Conservation (phyloP, 2,329 filamentous ascomycete genomes). For the Talaromyces amestolkiae region DNA sequence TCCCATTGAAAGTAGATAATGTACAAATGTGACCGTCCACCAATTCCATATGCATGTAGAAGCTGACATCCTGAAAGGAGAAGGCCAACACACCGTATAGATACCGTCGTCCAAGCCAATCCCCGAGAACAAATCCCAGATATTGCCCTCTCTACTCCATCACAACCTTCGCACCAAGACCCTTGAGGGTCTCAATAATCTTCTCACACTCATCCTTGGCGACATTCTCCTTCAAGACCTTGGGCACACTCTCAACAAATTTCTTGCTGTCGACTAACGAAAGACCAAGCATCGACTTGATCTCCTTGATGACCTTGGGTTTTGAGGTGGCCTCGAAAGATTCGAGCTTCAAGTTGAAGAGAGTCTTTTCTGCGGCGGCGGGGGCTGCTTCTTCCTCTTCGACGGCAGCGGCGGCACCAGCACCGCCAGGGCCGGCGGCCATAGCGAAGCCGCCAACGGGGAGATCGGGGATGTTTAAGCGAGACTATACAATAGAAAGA, state of each 20-base stretch:
- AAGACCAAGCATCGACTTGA: slow-evolving; percentile 92
- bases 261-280: slow-evolving; percentile 99
- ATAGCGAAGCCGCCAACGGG: slow-evolving; percentile 88
- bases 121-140: not conserved
- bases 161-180: slow-evolving; percentile 77
- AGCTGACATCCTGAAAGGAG: not conserved
- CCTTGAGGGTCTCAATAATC: slow-evolving; percentile 94
- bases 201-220: slow-evolving; percentile 99
- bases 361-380: slow-evolving; percentile 85
- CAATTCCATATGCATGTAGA: not conserved
- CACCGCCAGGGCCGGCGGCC: slow-evolving; percentile 56
- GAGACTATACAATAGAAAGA: slow-evolving; percentile 59
- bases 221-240: slow-evolving; percentile 98
- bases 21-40: slow-evolving; percentile 17
- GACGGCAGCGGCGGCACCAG: slow-evolving; percentile 57
- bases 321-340: slow-evolving; percentile 85
- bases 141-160: slow-evolving; percentile 67
- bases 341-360: slow-evolving; percentile 94
- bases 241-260: slow-evolving; percentile 97
- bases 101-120: not conserved
- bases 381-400: slow-evolving; percentile 87
- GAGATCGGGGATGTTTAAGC: slow-evolving; percentile 96
- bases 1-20: slow-evolving; percentile 21
- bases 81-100: not conserved
- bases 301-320: slow-evolving; percentile 99